Conservation (phyloP, 768 basidiomycete species). For the Mycena galericulata region DNA sequence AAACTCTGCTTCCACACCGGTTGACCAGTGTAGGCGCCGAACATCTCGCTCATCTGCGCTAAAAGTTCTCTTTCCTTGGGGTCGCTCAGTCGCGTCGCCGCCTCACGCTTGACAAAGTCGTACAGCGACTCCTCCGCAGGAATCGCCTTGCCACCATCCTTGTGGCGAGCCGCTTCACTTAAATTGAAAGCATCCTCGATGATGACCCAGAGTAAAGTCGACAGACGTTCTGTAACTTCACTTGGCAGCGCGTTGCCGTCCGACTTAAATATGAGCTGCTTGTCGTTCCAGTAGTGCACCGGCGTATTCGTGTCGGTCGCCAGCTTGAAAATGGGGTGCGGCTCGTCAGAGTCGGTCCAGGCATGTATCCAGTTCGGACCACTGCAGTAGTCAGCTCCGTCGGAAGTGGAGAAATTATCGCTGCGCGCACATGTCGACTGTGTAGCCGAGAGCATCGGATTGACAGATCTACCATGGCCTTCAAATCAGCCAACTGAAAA, state of each 20-base stretch:
- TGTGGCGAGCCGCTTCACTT: constrained; percentile 29
- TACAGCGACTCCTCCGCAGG: constrained; percentile 27
- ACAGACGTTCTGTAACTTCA: constrained; percentile 28
- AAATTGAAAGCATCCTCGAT: constrained; percentile 36
- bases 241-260: constrained; percentile 27
- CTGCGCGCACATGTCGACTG: constrained; percentile 31
- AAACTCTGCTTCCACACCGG: constrained; percentile 38
- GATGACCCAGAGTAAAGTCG: constrained; percentile 35
- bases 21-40: constrained; percentile 36
- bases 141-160: constrained; percentile 30
- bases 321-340: constrained; percentile 36
- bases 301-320: constrained; percentile 34
- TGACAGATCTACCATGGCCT: constrained; percentile 34
- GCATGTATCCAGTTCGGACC: constrained; percentile 38
- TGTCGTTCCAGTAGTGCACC: constrained; percentile 37
- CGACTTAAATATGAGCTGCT: constrained; percentile 32
- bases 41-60: constrained; percentile 37
- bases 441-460: constrained; percentile 36
- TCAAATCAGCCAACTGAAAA: background rate
- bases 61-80: constrained; percentile 30
- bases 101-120: constrained; percentile 34
- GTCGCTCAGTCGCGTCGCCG: constrained; percentile 25
- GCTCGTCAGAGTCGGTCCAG: constrained; percentile 33
- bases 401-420: background rate
- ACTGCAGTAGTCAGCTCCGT: constrained; percentile 20